phyloP scores from a whole-genome alignment of 2,329 filamentous ascomycete genomes.

The Davidsoniella eucalypti region DNA sequence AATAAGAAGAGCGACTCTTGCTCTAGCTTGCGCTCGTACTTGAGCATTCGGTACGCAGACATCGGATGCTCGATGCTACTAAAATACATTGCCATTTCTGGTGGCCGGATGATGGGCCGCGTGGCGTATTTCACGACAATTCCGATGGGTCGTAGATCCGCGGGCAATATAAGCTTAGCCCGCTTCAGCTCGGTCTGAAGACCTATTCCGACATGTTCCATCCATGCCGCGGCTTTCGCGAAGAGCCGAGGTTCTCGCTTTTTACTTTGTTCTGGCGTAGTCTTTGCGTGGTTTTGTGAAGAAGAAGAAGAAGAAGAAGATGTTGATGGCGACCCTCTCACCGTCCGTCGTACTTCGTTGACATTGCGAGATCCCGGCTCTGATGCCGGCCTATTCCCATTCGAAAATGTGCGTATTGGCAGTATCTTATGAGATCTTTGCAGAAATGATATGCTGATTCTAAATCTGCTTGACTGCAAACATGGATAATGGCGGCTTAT shows the following conservation, averaged over 20 bases:
- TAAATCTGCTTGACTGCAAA: too few species aligned
- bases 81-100: conserved; percentile 12
- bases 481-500: too few species aligned
- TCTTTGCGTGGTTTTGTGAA: too few species aligned
- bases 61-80: conserved; percentile 7
- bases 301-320: too few species aligned
- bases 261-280: too few species aligned
- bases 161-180: conserved; percentile 1
- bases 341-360: too few species aligned
- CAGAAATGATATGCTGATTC: too few species aligned
- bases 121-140: conserved; percentile 7
- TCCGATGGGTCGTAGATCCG: background rate
- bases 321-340: too few species aligned
- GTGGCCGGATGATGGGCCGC: conserved; percentile 3
- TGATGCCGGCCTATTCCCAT: too few species aligned
- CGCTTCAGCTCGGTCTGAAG: background rate
- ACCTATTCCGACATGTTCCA: background rate
- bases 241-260: conserved; percentile 1
- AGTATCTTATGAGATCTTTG: too few species aligned
- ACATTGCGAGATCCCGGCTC: too few species aligned
- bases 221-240: conserved; percentile 4
- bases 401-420: too few species aligned
- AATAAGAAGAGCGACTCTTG: conserved; percentile 12
- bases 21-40: conserved; percentile 11
- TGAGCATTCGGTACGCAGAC: conserved; percentile 11